These are phyloP conservation scores for Ceratonia siliqua DNA, from an alignment of 306 rosid genomes.

Conservation along the genomic window DNA sequence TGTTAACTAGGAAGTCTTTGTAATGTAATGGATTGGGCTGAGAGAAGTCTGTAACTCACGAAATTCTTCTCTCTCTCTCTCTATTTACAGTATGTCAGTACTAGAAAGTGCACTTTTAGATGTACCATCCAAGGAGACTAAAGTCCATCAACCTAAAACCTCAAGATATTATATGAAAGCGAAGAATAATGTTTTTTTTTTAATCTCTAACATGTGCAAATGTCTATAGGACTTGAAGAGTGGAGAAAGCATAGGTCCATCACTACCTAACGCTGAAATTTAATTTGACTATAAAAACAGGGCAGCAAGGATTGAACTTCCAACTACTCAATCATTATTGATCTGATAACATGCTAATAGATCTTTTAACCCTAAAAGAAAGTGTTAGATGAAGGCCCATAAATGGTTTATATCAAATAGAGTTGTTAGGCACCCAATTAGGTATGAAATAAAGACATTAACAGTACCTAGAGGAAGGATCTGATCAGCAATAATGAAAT, in stretches of 20 bases:
- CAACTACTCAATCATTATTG: background rate
- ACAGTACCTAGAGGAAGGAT: too few species aligned
- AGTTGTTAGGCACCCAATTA: too few species aligned
- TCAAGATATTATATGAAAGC: background rate
- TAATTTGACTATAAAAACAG: background rate
- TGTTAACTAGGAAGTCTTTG: too few species aligned
- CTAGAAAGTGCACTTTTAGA: background rate
- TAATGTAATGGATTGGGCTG: too few species aligned
- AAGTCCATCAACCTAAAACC: background rate
- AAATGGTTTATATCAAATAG: constrained; percentile 10
- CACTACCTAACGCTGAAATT: background rate
- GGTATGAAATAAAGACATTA: too few species aligned
- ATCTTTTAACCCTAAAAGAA: constrained; percentile 8
- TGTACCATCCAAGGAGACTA: background rate
- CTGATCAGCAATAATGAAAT: too few species aligned
- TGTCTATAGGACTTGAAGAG: background rate
- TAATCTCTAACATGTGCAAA: background rate
- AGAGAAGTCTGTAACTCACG: too few species aligned
- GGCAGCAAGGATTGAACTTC: background rate
- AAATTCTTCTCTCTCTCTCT: too few species aligned
- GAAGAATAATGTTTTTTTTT: background rate
- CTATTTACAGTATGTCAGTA: too few species aligned
- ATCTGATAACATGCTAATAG: background rate
- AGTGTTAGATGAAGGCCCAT: background rate
- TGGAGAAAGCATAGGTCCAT: background rate